These are phyloP conservation scores for Noccaea caerulescens DNA, from an alignment of 345 rosid species.

Conservation along the genomic window DNA sequence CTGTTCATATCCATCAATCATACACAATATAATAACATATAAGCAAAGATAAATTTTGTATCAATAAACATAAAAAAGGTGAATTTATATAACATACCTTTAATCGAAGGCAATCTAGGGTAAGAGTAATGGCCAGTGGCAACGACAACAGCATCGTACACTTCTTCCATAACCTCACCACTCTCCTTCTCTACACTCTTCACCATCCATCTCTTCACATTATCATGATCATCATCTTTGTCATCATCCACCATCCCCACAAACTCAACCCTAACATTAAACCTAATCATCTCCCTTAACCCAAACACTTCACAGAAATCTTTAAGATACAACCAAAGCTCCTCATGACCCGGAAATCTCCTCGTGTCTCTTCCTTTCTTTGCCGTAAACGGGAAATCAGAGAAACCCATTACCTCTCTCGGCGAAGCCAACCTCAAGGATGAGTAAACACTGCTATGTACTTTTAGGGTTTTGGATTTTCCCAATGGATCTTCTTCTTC, in stretches of 20 bases:
- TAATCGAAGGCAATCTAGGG: constrained; percentile 73
- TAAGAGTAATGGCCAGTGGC: constrained; percentile 82
- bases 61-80: too few species aligned
- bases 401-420: constrained; percentile 83
- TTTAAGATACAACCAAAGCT: constrained; percentile 73
- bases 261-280: constrained; percentile 72
- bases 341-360: constrained; percentile 83
- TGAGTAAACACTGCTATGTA: constrained; percentile 81
- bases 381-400: constrained; percentile 73
- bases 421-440: constrained; percentile 72
- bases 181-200: constrained; percentile 51
- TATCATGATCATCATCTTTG: constrained; percentile 47
- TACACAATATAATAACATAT: background rate
- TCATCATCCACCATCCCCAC: constrained; percentile 58
- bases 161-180: constrained; percentile 59
- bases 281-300: constrained; percentile 69
- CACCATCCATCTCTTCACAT: constrained; percentile 72
- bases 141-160: constrained; percentile 87
- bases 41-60: background rate
- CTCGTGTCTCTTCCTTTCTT: constrained; percentile 73
- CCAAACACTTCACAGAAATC: constrained; percentile 73
- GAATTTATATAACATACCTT: constrained; percentile 50
- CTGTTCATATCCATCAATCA: background rate
- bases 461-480: constrained; percentile 43
- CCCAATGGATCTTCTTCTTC: constrained; percentile 66